Evolutionary conservation across 148 eudicot species (phyloP).

Genomic region (Tetragonia tetragonoides): DNA sequence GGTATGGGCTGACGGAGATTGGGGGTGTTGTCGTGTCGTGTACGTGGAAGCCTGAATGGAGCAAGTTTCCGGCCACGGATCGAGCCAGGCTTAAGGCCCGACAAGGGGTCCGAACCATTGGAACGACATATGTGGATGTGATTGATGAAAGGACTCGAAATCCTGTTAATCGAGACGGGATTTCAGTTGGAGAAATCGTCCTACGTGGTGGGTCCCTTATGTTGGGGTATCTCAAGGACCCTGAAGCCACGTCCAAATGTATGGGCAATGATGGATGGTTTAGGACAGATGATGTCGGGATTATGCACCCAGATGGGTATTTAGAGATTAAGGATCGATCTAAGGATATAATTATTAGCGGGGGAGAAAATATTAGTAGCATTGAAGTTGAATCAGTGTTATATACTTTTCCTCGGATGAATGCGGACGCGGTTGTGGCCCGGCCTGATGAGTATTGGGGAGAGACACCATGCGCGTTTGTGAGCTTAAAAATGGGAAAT

Average conservation of each 20-base stretch:
- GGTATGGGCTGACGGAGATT: conserved; percentile 45
- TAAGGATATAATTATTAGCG: conserved; percentile 49
- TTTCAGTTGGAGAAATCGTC: conserved; percentile 41
- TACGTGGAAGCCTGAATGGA: conserved; percentile 49
- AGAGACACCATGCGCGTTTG: conserved; percentile 59
- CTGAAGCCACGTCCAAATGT: conserved; percentile 34
- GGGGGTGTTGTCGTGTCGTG: conserved; percentile 36
- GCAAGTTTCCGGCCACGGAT: conserved; percentile 32
- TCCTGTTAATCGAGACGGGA: conserved; percentile 38
- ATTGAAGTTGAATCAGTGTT: conserved; percentile 46
- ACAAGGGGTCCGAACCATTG: conserved; percentile 42
- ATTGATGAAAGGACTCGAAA: conserved; percentile 30
- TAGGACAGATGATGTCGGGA: conserved; percentile 56
- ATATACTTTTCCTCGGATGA: conserved; percentile 23
- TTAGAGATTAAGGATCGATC: conserved; percentile 64
- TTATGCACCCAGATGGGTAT: conserved; percentile 66
- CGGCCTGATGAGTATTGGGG: conserved; percentile 58
- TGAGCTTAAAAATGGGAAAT: conserved; percentile 33
- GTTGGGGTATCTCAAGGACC: conserved; percentile 56
- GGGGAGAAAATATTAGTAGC: conserved; percentile 53
- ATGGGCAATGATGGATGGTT: conserved; percentile 41
- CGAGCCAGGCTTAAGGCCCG: conserved; percentile 43
- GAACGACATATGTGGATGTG: conserved; percentile 27
- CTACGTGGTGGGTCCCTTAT: conserved; percentile 37
- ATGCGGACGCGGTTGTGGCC: conserved; percentile 44